phyloP scores from a whole-genome alignment of 352 stramenopile genomes.

The Pythium inflatum region DNA sequence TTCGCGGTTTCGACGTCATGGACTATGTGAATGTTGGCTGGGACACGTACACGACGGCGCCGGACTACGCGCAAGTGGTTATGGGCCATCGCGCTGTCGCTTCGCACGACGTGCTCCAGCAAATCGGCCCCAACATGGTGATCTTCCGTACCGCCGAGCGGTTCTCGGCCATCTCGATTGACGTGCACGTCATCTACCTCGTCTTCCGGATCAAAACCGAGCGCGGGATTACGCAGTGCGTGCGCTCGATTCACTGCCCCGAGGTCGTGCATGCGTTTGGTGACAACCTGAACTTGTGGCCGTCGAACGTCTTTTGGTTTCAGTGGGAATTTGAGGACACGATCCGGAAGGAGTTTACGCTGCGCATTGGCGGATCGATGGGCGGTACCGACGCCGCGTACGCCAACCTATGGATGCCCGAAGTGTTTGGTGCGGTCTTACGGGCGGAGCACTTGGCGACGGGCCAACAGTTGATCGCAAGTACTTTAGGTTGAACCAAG shows the following conservation, averaged over 20 bases:
- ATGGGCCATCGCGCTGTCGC: neutral
- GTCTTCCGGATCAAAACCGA: slow-evolving; percentile 13
- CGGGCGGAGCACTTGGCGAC: too few relatives aligned
- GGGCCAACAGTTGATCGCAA: too few relatives aligned
- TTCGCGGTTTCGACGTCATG: neutral
- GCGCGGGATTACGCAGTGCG: neutral
- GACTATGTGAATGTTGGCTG: slow-evolving; percentile 1
- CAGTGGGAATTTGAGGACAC: slow-evolving; percentile 1
- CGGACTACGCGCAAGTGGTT: neutral
- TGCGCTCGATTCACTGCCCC: neutral
- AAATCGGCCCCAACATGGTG: neutral
- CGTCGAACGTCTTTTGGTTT: slow-evolving; percentile 14
- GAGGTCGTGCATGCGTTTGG: neutral
- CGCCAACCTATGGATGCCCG: too few relatives aligned
- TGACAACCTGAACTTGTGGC: neutral
- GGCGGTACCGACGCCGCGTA: too few relatives aligned
- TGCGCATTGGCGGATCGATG: slow-evolving; percentile 1
- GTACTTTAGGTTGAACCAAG: too few relatives aligned
- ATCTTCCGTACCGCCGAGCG: neutral
- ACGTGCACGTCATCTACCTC: slow-evolving; percentile 8
- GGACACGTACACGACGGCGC: neutral
- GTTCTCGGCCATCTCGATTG: neutral
- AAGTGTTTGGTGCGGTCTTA: too few relatives aligned
- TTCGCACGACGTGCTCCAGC: slow-evolving; percentile 3
- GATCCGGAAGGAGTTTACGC: neutral